A percentile compares a stretch with the other conserved stretches of the same genome.
phyloP scores from a whole-genome alignment of 257 asterid genomes.

The Cruciata laevipes region DNA sequence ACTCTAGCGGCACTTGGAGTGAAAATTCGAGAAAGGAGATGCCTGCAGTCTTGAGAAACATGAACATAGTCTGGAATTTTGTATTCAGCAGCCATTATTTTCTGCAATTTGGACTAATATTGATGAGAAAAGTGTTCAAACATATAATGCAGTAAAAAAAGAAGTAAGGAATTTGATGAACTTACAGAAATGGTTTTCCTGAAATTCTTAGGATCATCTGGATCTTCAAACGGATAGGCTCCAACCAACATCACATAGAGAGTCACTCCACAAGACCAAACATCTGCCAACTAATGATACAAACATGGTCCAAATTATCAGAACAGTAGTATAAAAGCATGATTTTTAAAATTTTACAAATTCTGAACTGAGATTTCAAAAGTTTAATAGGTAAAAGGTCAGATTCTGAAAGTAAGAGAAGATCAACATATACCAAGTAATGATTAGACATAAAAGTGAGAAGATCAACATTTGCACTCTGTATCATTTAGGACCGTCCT shows the following conservation, averaged over 20 bases:
- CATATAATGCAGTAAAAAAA: not conserved
- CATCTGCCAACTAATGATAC: slow-evolving; percentile 33
- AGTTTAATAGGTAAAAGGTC: no score
- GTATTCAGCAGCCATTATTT: slow-evolving; percentile 42
- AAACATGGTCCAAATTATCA: not conserved
- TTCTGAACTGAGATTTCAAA: no score
- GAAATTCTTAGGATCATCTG: slow-evolving; percentile 40
- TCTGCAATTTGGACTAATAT: slow-evolving; percentile 22
- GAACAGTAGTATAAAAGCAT: no score
- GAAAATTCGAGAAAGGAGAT: slow-evolving; percentile 46
- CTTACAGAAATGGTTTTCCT: slow-evolving; percentile 31
- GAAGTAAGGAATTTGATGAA: not conserved
- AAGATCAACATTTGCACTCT: no score
- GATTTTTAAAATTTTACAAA: no score
- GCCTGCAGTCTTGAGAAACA: slow-evolving; percentile 45
- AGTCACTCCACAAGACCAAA: slow-evolving; percentile 51
- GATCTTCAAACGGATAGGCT: slow-evolving; percentile 46
- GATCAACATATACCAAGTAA: no score
- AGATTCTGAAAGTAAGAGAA: no score
- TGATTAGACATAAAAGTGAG: no score
- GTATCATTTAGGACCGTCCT: no score
- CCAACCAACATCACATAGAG: slow-evolving; percentile 49
- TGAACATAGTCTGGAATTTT: slow-evolving; percentile 48
- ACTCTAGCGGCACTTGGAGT: slow-evolving; percentile 36
- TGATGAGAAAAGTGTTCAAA: not conserved